These are phyloP conservation scores for Endogone sp. DNA, from an alignment of 192 early-diverging fungal genomes.

Conservation along the genomic window DNA sequence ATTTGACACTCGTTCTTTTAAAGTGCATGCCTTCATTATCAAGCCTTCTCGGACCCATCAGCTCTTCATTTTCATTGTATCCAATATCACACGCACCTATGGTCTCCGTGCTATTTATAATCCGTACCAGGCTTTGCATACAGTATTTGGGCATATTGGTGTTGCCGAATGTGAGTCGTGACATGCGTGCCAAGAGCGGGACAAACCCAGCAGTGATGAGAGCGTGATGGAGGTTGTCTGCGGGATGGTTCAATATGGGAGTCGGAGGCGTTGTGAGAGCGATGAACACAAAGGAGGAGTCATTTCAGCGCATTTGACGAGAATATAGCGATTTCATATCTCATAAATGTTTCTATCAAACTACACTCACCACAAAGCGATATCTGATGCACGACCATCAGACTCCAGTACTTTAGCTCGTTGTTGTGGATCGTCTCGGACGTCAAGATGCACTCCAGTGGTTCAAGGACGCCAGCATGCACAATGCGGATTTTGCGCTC, in stretches of 20 bases:
- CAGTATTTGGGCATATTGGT: conserved; percentile 81
- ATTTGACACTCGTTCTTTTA: too few relatives aligned
- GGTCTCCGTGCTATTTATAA: conserved; percentile 54
- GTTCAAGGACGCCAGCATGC: conserved; percentile 56
- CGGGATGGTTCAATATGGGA: not conserved
- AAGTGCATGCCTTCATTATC: too few relatives aligned
- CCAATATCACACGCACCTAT: conserved; percentile 9
- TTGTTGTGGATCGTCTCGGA: conserved; percentile 52
- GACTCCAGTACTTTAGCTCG: conserved; percentile 76
- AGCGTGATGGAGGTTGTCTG: conserved; percentile 1
- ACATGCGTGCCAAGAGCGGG: conserved; percentile 56
- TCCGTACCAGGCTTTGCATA: conserved; percentile 68
- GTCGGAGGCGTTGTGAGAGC: not conserved
- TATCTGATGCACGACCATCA: conserved; percentile 74
- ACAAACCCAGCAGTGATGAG: conserved; percentile 54
- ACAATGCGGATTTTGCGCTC: conserved; percentile 53
- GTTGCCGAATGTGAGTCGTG: conserved; percentile 76
- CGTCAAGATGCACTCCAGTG: conserved; percentile 51
- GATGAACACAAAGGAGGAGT: too few relatives aligned
- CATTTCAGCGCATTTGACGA: too few relatives aligned
- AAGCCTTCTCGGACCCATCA: too few relatives aligned
- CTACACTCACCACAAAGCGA: conserved; percentile 49
- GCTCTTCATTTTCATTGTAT: conserved; percentile 14
- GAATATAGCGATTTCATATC: too few relatives aligned
- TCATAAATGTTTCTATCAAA: not conserved